Evolutionary conservation across 1,139 yeast genomes (phyloP).

Genomic region (Nematodospora anomalae): DNA sequence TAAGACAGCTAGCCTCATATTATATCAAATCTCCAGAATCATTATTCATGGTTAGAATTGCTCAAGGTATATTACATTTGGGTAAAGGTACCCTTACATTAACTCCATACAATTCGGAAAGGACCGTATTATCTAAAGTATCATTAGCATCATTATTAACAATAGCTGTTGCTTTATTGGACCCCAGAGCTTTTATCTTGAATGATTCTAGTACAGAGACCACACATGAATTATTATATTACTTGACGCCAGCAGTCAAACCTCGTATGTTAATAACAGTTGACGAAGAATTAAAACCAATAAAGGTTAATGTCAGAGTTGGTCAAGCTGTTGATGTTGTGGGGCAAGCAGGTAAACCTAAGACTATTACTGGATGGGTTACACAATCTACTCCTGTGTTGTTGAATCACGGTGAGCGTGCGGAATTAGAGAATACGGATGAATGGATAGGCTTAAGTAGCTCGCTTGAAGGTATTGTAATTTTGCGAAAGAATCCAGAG

Average conservation of each 20-base stretch:
- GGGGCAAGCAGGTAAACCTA: constrained; percentile 98
- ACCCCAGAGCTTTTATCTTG: constrained; percentile 72
- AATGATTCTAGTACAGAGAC: constrained; percentile 53
- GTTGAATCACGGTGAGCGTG: constrained; percentile 91
- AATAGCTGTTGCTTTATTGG: constrained; percentile 78
- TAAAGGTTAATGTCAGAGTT: constrained; percentile 94
- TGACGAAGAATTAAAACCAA: constrained; percentile 81
- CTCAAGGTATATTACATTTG: constrained; percentile 91
- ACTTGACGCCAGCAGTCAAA: constrained; percentile 83
- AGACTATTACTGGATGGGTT: constrained; percentile 99
- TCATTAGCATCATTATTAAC: constrained; percentile 89
- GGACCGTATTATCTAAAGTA: constrained; percentile 83
- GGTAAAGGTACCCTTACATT: constrained; percentile 95
- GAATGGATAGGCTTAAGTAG: constrained; percentile 84
- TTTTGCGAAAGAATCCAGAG: constrained; percentile 87
- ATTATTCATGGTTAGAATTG: constrained; percentile 87
- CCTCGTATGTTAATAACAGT: constrained; percentile 94
- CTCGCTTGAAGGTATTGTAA: constrained; percentile 89
- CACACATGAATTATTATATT: constrained; percentile 76
- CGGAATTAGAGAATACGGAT: constrained; percentile 87
- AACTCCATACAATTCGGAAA: constrained; percentile 87
- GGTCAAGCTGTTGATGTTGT: constrained; percentile 99
- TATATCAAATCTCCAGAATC: constrained; percentile 90
- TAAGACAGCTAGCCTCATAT: constrained; percentile 92
- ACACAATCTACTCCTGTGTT: constrained; percentile 97